Conservation (phyloP, 2,329 filamentous ascomycete genomes). For the Phialophora verrucosa region DNA sequence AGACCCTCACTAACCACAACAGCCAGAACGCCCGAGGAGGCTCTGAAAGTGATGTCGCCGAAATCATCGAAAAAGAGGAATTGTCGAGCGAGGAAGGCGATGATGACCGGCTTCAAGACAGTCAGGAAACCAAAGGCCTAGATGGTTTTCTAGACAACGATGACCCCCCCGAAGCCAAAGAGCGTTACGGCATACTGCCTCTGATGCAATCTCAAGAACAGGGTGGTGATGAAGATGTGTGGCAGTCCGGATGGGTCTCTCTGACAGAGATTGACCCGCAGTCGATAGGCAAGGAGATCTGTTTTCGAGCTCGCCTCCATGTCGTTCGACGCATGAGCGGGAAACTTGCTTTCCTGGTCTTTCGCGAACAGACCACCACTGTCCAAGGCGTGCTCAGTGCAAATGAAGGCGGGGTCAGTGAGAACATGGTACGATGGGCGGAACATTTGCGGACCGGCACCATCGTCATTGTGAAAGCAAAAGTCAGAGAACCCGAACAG, state of each 20-base stretch:
- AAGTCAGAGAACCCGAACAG: conserved; percentile 66
- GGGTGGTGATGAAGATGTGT: conserved; percentile 10
- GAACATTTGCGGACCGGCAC: conserved; percentile 75
- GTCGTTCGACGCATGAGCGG: conserved; percentile 63
- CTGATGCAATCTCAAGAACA: conserved; percentile 34
- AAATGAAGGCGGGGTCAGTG: conserved; percentile 63
- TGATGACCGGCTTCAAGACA: neutral
- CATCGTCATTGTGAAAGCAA: conserved; percentile 71
- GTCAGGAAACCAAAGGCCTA: conserved; percentile 21
- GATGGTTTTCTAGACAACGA: conserved; percentile 33
- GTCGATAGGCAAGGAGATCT: conserved; percentile 59
- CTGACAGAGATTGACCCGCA: conserved; percentile 21
- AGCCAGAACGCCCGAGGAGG: conserved; percentile 20
- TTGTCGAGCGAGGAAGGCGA: conserved; percentile 24
- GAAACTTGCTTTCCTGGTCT: conserved; percentile 75
- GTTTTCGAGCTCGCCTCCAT: conserved; percentile 70
- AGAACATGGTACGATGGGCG: conserved; percentile 76
- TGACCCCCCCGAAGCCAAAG: conserved; percentile 33
- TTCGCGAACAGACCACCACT: conserved; percentile 75
- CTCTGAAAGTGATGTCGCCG: conserved; percentile 24
- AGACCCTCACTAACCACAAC: conserved; percentile 1
- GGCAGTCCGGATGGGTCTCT: conserved; percentile 19
- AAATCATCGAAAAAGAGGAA: conserved; percentile 20
- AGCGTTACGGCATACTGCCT: conserved; percentile 31
- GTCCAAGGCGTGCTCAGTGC: conserved; percentile 73